Evolutionary conservation across 2,329 filamentous ascomycete genomes (phyloP), one percentile per base, ranked within the genome.

Genomic region (Salinomyces thailandicus): DNA sequence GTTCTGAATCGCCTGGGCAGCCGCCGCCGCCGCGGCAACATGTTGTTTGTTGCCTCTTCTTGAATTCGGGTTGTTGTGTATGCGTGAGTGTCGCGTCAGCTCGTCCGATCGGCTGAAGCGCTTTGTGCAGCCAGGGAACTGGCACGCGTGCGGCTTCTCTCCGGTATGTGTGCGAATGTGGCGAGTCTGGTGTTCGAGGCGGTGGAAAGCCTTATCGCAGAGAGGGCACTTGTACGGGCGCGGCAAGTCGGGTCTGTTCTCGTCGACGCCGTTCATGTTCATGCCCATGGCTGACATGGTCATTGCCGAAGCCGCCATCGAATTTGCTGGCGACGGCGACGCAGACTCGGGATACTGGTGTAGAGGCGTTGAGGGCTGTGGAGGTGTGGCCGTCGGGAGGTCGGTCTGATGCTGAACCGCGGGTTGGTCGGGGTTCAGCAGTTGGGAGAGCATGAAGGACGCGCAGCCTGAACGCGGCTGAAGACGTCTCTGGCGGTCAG

Each of bases 31-130:
- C n/a, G 73, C 73, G 37, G 73, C 66, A 42, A 72, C 70, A 57
- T 77, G 71, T 42, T 77, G 77, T 70, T 94, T 94, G 71, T 93
- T 93, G 48, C 85, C 87, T 57, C 89, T 73, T 58, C 91, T 75
- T 39, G 87, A 95, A 71, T 96, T 96, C 41, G 91, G 89, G 66
- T 96, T 98, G 76, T 85, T 95, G 75, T 98, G 89, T 67, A 98
- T 98, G 61, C 89, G 77, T 59, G 89, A 95, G 66, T 98, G 89
- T 43, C 89, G 80, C 44, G 91, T 98, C 51, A 98, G 72, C 66
- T 98, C 89, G 59, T 98, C 89, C 9, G 89, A 95, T 47, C 89
- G 80, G 47, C 85, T 93, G 69, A 98, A 96, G 55, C 89, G 85
- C 68, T 96, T 96, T 52, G 84, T 89, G 76, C 89, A 96, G 52